phyloP scores from a whole-genome alignment of 73 alveolate species.

The Tetrahymena thermophila region DNA sequence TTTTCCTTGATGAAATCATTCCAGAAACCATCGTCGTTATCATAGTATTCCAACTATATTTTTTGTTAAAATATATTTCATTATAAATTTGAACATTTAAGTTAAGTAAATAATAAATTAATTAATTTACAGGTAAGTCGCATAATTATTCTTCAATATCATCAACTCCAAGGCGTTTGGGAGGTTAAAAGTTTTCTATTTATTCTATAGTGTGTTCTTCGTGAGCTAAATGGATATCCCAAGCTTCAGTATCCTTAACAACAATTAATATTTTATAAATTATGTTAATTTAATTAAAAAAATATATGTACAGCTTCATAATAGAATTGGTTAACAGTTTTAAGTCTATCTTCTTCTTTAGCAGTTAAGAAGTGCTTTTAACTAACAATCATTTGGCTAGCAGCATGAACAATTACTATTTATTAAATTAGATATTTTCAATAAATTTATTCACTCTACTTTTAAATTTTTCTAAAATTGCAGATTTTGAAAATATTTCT shows the following conservation, averaged over 20 bases:
- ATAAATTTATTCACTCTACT: too few species aligned
- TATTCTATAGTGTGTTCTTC: neutral
- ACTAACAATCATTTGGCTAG: neutral
- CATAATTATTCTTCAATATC: neutral
- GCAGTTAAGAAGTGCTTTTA: neutral
- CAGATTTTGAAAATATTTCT: too few species aligned
- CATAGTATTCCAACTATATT: neutral
- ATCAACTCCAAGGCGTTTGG: neutral
- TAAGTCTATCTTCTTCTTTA: neutral
- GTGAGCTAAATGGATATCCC: neutral
- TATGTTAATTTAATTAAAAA: neutral
- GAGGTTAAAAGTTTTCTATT: neutral
- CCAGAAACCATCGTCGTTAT: neutral
- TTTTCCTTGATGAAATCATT: neutral
- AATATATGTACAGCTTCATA: neutral
- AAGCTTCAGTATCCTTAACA: neutral
- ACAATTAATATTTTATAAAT: neutral
- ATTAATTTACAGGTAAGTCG: neutral
- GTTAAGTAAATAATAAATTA: neutral
- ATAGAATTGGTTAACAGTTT: neutral
- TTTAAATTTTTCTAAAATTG: too few species aligned
- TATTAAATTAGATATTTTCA: neutral
- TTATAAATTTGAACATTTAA: neutral
- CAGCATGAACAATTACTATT: neutral
- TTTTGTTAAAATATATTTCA: neutral